Evolutionary conservation across 1,284 basidiomycete species (phyloP).

Genomic region (Cryptococcus sp.): DNA sequence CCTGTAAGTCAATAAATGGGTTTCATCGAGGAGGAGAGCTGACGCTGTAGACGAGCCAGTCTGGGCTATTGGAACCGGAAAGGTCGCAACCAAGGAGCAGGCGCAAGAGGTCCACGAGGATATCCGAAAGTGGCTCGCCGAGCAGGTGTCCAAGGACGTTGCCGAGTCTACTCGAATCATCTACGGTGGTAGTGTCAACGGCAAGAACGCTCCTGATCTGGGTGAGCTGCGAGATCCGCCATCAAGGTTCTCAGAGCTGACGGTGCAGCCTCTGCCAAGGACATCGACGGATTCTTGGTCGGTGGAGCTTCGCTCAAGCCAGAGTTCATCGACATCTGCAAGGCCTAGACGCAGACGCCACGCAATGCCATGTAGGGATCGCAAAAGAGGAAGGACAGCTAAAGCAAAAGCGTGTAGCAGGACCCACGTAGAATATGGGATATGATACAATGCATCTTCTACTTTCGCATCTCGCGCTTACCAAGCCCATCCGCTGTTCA

Average conservation of each 20-base stretch:
- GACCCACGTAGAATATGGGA: too few relatives aligned
- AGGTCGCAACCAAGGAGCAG: slow-evolving; percentile 74
- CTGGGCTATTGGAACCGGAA: slow-evolving; percentile 98
- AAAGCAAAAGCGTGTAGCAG: too few relatives aligned
- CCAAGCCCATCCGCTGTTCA: slow-evolving; percentile 68
- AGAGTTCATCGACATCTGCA: slow-evolving; percentile 90
- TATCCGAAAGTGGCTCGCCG: slow-evolving; percentile 70
- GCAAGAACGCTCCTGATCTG: slow-evolving; percentile 79
- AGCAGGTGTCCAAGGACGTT: slow-evolving; percentile 61
- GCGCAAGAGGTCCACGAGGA: slow-evolving; percentile 89
- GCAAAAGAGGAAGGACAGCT: too few relatives aligned
- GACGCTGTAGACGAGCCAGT: slow-evolving; percentile 67
- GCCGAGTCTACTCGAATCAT: slow-evolving; percentile 81
- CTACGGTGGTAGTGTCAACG: slow-evolving; percentile 92
- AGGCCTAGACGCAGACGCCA: slow-evolving; percentile 42
- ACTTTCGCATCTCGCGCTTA: slow-evolving; percentile 45
- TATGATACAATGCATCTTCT: too few relatives aligned
- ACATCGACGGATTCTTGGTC: slow-evolving; percentile 98
- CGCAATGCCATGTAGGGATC: neutral
- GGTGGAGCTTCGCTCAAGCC: slow-evolving; percentile 97
- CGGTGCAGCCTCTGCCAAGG: slow-evolving; percentile 60
- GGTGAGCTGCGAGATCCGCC: slow-evolving; percentile 55
- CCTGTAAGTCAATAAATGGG: slow-evolving; percentile 49
- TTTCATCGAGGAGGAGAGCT: slow-evolving; percentile 19
- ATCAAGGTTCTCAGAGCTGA: neutral